These are phyloP conservation scores for Pseudognaphalium luteoalbum DNA, from an alignment of 129 eudicot genomes.

Conservation along the genomic window DNA sequence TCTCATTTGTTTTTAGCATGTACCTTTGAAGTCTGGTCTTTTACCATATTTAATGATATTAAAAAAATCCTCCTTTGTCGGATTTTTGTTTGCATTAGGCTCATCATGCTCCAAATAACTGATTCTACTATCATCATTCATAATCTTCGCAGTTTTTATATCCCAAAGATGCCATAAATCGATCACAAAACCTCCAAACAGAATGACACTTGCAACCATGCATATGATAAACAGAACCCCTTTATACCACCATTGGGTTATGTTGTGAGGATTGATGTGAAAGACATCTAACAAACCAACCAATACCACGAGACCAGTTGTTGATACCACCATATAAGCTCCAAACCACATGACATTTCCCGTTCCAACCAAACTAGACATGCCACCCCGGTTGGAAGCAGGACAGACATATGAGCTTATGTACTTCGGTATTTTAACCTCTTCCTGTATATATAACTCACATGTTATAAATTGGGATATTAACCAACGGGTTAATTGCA, in stretches of 20 bases:
- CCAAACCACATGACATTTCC: conserved; percentile 81
- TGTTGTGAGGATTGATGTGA: conserved; percentile 58
- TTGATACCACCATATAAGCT: conserved; percentile 52
- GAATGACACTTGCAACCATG: conserved; percentile 63
- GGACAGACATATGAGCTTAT: conserved; percentile 42
- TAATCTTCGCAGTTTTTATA: conserved; percentile 31
- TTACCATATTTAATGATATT: conserved; percentile 53
- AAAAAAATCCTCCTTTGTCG: conserved; percentile 30
- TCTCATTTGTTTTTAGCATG: background rate
- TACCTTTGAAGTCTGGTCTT: conserved; percentile 87
- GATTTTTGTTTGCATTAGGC: conserved; percentile 32
- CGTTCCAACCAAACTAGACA: conserved; percentile 87
- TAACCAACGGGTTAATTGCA: background rate
- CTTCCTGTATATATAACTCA: conserved; percentile 54
- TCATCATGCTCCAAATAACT: conserved; percentile 19
- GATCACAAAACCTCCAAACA: conserved; percentile 78
- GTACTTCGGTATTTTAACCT: conserved; percentile 46
- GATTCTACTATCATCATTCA: conserved; percentile 16
- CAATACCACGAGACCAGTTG: conserved; percentile 57
- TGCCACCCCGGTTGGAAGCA: conserved; percentile 44
- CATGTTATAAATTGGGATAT: background rate
- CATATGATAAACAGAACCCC: conserved; percentile 63
- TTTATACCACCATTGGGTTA: conserved; percentile 74
- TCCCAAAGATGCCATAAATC: conserved; percentile 86
- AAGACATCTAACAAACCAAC: conserved; percentile 45